phyloP scores from a whole-genome alignment of 1,284 basidiomycete genomes.

The Ceratobasidium sp. region DNA sequence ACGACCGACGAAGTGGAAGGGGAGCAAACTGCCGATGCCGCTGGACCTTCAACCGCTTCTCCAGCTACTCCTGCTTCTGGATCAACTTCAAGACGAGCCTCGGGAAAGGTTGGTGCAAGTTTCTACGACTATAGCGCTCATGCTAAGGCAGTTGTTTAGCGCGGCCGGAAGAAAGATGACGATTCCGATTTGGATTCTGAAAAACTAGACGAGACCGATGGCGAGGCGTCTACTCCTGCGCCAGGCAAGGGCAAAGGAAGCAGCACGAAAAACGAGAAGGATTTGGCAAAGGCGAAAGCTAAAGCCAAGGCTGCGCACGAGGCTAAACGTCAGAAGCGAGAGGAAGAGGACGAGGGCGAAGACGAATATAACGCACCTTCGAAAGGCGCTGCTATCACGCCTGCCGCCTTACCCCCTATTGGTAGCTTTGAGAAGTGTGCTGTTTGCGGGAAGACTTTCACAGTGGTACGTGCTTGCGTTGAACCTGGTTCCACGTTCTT shows the following conservation, averaged over 20 bases:
- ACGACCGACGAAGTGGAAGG: conserved; percentile 53
- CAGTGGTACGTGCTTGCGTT: conserved; percentile 74
- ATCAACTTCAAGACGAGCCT: conserved; percentile 20
- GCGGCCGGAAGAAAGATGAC: conserved; percentile 52
- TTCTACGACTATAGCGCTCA: conserved; percentile 21
- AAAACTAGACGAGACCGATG: conserved; percentile 71
- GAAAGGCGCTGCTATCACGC: conserved; percentile 51
- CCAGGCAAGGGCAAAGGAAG: conserved; percentile 58
- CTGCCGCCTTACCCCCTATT: conserved; percentile 70
- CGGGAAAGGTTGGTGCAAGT: conserved; percentile 25
- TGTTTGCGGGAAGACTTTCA: conserved; percentile 86
- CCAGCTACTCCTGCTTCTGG: not conserved
- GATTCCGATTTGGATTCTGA: conserved; percentile 75
- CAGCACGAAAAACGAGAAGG: conserved; percentile 41
- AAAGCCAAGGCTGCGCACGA: conserved; percentile 65
- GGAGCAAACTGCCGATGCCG: conserved; percentile 55
- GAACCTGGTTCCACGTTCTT: not conserved
- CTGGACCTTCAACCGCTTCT: conserved; percentile 38
- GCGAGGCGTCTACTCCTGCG: conserved; percentile 47
- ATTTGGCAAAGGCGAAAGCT: conserved; percentile 60
- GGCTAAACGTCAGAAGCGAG: conserved; percentile 64
- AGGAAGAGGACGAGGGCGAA: conserved; percentile 59
- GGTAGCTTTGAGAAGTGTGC: conserved; percentile 88
- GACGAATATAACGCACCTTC: conserved; percentile 73
- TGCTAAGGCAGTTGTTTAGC: conserved; percentile 48